Percentiles rank a stretch among this genome's conserved stretches.
phyloP scores from a whole-genome alignment of 2,329 filamentous ascomycete species.

The Penicillium capsulatum region DNA sequence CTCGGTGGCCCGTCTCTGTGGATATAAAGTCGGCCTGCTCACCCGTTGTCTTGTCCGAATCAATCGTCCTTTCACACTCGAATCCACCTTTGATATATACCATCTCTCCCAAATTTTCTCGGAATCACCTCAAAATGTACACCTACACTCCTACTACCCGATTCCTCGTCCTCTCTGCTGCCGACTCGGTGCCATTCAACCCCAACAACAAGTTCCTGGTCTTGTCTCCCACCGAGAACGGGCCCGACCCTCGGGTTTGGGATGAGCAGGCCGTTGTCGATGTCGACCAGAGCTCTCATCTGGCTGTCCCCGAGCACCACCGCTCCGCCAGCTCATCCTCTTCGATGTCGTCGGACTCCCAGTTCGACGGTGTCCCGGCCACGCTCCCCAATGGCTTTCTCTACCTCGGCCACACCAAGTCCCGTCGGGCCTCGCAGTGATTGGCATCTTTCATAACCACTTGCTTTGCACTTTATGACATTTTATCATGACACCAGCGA shows the following conservation, averaged over 20 bases:
- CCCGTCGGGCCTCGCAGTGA: conserved; percentile 13
- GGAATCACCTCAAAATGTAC: conserved; percentile 26
- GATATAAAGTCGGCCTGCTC: conserved; percentile 28
- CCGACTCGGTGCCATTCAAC: conserved; percentile 16
- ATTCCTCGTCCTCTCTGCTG: conserved; percentile 30
- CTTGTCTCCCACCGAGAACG: conserved; percentile 30
- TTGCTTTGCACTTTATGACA: conserved; percentile 5
- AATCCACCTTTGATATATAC: conserved; percentile 3
- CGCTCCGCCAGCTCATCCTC: conserved; percentile 31
- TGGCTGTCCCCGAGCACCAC: conserved; percentile 9
- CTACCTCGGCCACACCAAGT: conserved; percentile 25
- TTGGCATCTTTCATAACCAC: not conserved
- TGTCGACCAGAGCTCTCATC: conserved; percentile 11
- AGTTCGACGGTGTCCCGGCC: conserved; percentile 9
- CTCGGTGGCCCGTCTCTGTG: conserved; percentile 12
- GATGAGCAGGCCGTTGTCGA: conserved; percentile 18
- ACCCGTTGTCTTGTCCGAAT: conserved; percentile 8
- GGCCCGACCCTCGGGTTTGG: conserved; percentile 22
- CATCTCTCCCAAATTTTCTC: not conserved
- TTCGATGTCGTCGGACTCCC: conserved; percentile 15
- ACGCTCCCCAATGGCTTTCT: conserved; percentile 26
- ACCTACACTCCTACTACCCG: conserved; percentile 27
- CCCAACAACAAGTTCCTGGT: conserved; percentile 24
- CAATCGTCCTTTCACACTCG: not conserved
- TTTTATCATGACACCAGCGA: conserved; percentile 14